phyloP scores from a whole-genome alignment of 306 rosid genomes.

The Castanea mollissima region DNA sequence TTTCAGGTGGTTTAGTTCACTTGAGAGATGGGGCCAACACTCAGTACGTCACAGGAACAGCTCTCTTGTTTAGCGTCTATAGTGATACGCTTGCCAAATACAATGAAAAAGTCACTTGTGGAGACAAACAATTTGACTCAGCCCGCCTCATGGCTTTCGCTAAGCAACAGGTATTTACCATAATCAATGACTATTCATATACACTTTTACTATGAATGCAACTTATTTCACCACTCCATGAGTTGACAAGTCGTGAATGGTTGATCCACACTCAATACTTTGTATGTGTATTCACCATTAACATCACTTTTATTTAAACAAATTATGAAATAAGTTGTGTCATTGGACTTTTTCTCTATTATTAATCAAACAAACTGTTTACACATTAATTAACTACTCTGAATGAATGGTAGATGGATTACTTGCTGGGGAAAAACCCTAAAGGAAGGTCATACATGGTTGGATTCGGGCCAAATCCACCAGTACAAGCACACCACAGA shows the following conservation, averaged over 20 bases:
- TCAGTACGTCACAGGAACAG: conserved; percentile 67
- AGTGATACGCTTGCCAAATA: conserved; percentile 55
- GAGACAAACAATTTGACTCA: conserved; percentile 35
- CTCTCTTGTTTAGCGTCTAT: conserved; percentile 52
- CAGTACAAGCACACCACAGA: conserved; percentile 80
- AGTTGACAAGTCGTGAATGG: too few species aligned
- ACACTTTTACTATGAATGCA: too few species aligned
- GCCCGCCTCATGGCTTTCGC: conserved; percentile 45
- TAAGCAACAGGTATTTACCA: conserved; percentile 52
- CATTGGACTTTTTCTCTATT: neutral
- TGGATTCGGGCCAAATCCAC: conserved; percentile 70
- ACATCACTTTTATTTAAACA: too few species aligned
- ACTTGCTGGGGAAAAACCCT: conserved; percentile 72
- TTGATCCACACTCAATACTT: too few species aligned
- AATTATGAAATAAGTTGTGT: too few species aligned
- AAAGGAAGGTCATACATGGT: conserved; percentile 77
- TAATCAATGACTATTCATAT: too few species aligned
- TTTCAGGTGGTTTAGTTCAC: conserved; percentile 65
- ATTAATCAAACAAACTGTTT: neutral
- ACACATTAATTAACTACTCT: neutral
- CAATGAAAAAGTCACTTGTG: conserved; percentile 53
- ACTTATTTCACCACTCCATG: too few species aligned
- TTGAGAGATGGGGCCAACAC: conserved; percentile 87
- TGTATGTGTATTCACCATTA: too few species aligned
- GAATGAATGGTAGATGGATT: conserved; percentile 54